A percentile compares a stretch with the other conserved stretches of the same genome.
Conservation (phyloP, 2,329 filamentous ascomycete genomes). For the Pyrenophora graminea region DNA sequence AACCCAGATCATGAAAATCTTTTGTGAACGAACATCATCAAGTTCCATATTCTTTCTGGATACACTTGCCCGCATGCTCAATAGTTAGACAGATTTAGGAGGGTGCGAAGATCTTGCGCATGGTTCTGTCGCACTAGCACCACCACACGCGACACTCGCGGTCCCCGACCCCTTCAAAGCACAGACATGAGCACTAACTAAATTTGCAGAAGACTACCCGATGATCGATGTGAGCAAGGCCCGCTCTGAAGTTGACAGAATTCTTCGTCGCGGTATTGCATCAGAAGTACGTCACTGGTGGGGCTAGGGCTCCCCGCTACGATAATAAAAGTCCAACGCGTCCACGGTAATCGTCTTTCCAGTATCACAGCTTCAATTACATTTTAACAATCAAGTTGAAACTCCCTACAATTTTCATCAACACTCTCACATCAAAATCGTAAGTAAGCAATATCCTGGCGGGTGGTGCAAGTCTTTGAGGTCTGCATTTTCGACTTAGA, state of each 20-base stretch:
- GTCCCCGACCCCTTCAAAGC: slow-evolving; percentile 8
- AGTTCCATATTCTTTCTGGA: no score
- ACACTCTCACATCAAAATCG: slow-evolving; percentile 10
- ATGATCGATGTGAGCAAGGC: slow-evolving; percentile 9
- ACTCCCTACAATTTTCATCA: background rate
- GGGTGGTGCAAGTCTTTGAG: background rate
- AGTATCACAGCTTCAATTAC: slow-evolving; percentile 5
- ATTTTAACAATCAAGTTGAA: background rate
- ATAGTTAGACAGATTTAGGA: no score
- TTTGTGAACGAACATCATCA: no score
- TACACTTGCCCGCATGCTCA: no score
- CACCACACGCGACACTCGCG: slow-evolving; percentile 11
- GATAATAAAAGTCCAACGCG: slow-evolving; percentile 19
- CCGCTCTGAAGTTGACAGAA: slow-evolving; percentile 5
- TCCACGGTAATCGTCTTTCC: background rate
- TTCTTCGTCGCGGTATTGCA: slow-evolving; percentile 15
- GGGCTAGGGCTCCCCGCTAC: slow-evolving; percentile 10
- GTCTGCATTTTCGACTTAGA: background rate
- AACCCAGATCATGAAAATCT: no score
- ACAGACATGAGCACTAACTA: slow-evolving; percentile 8
- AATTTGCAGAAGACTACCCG: slow-evolving; percentile 11
- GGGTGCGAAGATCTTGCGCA: no score
- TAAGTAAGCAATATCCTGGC: slow-evolving; percentile 6
- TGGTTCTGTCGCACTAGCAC: background rate
- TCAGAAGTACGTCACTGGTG: slow-evolving; percentile 26